These are phyloP conservation scores for Vicia villosa DNA, from an alignment of 306 rosid genomes.

Conservation along the genomic window DNA sequence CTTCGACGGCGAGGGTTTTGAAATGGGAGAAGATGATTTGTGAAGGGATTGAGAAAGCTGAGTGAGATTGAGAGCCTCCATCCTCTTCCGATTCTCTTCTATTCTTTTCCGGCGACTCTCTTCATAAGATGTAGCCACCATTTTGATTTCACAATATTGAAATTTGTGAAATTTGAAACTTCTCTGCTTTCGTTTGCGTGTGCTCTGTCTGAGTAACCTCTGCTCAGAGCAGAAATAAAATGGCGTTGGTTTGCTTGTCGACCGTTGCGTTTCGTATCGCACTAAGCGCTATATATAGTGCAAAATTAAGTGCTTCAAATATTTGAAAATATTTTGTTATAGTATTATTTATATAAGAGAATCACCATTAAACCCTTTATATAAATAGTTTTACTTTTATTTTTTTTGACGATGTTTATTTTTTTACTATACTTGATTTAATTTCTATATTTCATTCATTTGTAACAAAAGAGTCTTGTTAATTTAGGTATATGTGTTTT, in stretches of 20 bases:
- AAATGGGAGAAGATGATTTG: constrained; percentile 44
- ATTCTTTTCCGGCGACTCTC: constrained; percentile 62
- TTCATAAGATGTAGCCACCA: constrained; percentile 63
- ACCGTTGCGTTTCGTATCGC: constrained; percentile 54
- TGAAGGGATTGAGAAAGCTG: constrained; percentile 59
- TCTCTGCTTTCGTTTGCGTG: background rate
- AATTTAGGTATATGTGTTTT: too few species aligned
- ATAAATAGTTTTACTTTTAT: too few species aligned
- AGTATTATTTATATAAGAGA: too few species aligned
- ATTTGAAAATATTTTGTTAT: too few species aligned
- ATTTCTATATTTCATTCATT: too few species aligned
- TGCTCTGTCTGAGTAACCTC: too few species aligned
- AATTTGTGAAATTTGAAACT: too few species aligned
- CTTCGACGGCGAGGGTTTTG: constrained; percentile 54
- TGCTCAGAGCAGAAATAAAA: background rate
- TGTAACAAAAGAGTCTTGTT: too few species aligned
- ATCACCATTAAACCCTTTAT: too few species aligned
- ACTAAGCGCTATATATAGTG: background rate
- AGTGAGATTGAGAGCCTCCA: constrained; percentile 74
- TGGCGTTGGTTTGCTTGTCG: constrained; percentile 18
- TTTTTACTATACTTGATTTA: too few species aligned
- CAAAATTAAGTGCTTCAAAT: too few species aligned
- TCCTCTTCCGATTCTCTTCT: constrained; percentile 72
- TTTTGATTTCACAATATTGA: background rate
- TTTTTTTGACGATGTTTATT: too few species aligned